Percentiles rank a stretch among this genome's conserved stretches.
Evolutionary conservation across 2,329 filamentous ascomycete species (phyloP).

Genomic region (Stagonosporopsis tanaceti): DNA sequence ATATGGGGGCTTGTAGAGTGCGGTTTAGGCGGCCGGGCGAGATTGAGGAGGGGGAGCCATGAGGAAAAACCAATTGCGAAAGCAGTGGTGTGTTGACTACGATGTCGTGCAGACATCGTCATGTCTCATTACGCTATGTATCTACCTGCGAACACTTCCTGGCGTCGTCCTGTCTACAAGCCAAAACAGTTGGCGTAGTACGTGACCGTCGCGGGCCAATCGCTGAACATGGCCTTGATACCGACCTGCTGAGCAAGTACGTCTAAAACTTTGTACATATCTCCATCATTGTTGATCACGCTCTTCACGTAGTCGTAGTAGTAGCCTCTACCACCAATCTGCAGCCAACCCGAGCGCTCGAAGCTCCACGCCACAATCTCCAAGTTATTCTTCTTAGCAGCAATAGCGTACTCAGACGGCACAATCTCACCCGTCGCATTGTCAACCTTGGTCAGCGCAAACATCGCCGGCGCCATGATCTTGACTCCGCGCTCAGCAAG

Average conservation of each 20-base stretch:
- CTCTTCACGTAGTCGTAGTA: conserved; percentile 54
- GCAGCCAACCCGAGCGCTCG: conserved; percentile 70
- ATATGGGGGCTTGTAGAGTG: conserved; percentile 35
- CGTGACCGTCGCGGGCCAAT: conserved; percentile 73
- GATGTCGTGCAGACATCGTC: background rate
- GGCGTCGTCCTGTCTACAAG: conserved; percentile 25
- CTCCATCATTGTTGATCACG: conserved; percentile 68
- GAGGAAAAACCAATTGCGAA: background rate
- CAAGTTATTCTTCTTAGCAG: conserved; percentile 67
- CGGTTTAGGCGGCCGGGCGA: conserved; percentile 30
- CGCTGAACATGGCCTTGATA: conserved; percentile 69
- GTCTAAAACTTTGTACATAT: conserved; percentile 70
- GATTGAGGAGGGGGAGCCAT: conserved; percentile 5
- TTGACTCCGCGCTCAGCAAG: conserved; percentile 67
- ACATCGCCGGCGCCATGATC: conserved; percentile 69
- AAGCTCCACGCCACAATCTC: conserved; percentile 74
- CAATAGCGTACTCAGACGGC: conserved; percentile 68
- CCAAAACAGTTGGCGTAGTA: conserved; percentile 77
- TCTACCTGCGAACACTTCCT: background rate
- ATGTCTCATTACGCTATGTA: background rate
- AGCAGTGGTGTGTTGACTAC: too few relatives aligned
- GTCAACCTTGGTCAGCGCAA: conserved; percentile 65
- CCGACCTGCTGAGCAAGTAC: conserved; percentile 69
- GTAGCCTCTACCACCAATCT: conserved; percentile 54
- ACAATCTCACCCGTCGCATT: conserved; percentile 62